Evolutionary conservation across 352 stramenopile genomes (phyloP).

Genomic region (Phytophthora fragariae): DNA sequence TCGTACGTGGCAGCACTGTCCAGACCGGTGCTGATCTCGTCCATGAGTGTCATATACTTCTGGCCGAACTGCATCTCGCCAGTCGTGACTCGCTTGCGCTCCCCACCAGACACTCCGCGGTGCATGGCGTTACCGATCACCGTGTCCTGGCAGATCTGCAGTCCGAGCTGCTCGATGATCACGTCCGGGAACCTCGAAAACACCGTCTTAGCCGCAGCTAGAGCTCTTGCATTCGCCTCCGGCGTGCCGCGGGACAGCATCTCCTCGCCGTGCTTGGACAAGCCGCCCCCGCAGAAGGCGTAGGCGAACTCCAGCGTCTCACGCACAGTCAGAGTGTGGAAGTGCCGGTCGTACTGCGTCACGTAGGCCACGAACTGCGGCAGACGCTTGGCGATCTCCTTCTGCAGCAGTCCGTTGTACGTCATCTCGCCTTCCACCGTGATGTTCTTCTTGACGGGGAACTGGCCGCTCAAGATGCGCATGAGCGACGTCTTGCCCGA

Average conservation of each 20-base stretch:
- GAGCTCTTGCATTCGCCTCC: constrained; percentile 37
- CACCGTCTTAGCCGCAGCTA: constrained; percentile 25
- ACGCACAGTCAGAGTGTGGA: constrained; percentile 36
- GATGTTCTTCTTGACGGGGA: constrained; percentile 40
- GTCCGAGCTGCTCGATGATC: constrained; percentile 56
- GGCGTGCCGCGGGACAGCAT: constrained; percentile 42
- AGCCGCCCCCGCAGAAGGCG: constrained; percentile 32
- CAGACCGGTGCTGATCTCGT: constrained; percentile 93
- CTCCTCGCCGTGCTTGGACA: constrained; percentile 48
- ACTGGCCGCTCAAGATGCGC: constrained; percentile 40
- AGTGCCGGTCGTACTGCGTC: constrained; percentile 44
- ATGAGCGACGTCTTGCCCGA: constrained; percentile 52
- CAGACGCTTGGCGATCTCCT: constrained; percentile 34
- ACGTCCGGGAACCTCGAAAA: constrained; percentile 50
- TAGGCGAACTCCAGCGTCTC: constrained; percentile 51
- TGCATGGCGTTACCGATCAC: constrained; percentile 59
- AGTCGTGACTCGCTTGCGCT: constrained; percentile 73
- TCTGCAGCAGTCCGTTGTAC: constrained; percentile 43
- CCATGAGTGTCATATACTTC: constrained; percentile 75
- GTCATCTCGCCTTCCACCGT: constrained; percentile 38
- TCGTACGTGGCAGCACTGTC: constrained; percentile 89
- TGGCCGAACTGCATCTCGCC: constrained; percentile 84
- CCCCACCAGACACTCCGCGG: constrained; percentile 71
- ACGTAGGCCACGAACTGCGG: constrained; percentile 48
- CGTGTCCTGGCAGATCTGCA: constrained; percentile 55